Percentiles rank a stretch among this genome's conserved stretches.
Evolutionary conservation across 2,329 filamentous ascomycete genomes (phyloP).

Genomic region (Penicillium sp.): DNA sequence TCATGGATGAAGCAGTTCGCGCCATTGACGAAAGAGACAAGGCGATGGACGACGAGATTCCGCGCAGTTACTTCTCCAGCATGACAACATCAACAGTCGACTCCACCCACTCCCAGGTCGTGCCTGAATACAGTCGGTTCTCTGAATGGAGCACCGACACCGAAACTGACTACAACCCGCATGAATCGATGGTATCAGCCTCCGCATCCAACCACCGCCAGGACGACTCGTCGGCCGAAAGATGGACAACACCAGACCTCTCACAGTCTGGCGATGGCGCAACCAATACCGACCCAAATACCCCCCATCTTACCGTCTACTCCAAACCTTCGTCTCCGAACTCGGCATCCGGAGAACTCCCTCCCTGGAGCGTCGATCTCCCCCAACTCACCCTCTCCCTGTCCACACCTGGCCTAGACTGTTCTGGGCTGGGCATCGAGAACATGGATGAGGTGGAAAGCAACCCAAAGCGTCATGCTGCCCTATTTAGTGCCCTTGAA

Average conservation of each 20-base stretch:
- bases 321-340: constrained; percentile 32
- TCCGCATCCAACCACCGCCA: constrained; percentile 33
- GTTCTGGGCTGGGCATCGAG: constrained; percentile 37
- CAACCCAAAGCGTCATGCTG: constrained; percentile 41
- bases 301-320: constrained; percentile 36
- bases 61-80: constrained; percentile 46
- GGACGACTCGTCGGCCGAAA: constrained; percentile 23
- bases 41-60: constrained; percentile 33
- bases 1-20: constrained; percentile 43
- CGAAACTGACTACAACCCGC: constrained; percentile 34
- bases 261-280: constrained; percentile 23
- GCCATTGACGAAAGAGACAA: constrained; percentile 36
- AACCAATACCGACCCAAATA: constrained; percentile 37
- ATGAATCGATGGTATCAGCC: constrained; percentile 39
- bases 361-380: constrained; percentile 25
- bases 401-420: constrained; percentile 29
- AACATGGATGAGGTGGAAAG: constrained; percentile 34
- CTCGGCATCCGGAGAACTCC: constrained; percentile 30
- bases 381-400: constrained; percentile 30
- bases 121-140: constrained; percentile 38
- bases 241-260: constrained; percentile 26
- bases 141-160: constrained; percentile 45
- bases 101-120: constrained; percentile 32
- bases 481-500: constrained; percentile 35
- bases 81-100: constrained; percentile 33